A percentile compares a stretch with the other conserved stretches of the same genome.
Conservation (phyloP, 1,284 basidiomycete genomes). For the Ustilago bromivora region DNA sequence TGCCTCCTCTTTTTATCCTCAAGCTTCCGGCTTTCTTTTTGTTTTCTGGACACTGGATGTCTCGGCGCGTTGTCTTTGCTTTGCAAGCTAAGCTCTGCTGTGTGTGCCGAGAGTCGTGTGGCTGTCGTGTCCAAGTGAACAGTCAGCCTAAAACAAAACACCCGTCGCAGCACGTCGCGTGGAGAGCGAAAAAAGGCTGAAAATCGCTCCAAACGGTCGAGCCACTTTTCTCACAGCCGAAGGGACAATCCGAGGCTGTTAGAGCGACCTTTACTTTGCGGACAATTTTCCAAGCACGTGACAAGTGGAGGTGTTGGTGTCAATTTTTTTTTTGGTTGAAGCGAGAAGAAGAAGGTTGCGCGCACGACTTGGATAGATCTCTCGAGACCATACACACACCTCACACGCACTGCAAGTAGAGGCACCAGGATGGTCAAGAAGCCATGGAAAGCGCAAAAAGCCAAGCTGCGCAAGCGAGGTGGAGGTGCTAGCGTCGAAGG, state of each 20-base stretch:
- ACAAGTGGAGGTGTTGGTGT: slow-evolving; percentile 33
- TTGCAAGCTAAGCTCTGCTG: neutral
- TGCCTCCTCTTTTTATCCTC: neutral
- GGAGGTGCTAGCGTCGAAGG: slow-evolving; percentile 12
- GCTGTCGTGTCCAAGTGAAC: neutral
- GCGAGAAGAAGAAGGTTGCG: neutral
- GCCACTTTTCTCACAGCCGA: slow-evolving; percentile 19
- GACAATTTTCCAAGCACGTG: neutral
- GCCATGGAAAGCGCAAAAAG: slow-evolving; percentile 51
- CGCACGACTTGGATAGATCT: neutral
- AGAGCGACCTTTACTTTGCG: slow-evolving; percentile 2
- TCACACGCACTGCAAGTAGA: neutral
- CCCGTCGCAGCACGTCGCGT: slow-evolving; percentile 14
- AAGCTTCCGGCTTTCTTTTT: slow-evolving; percentile 19
- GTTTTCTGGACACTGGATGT: neutral
- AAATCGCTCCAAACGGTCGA: slow-evolving; percentile 17
- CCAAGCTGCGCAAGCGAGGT: slow-evolving; percentile 34
- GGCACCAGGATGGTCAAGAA: slow-evolving; percentile 44
- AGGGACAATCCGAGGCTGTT: neutral
- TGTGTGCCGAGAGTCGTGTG: slow-evolving; percentile 25
- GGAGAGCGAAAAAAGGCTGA: slow-evolving; percentile 2
- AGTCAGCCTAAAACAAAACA: slow-evolving; percentile 7
- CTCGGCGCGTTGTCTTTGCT: slow-evolving; percentile 9
- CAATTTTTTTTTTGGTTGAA: slow-evolving; percentile 8
- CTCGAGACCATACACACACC: neutral